Base-by-base conservation (phyloP, 2,329 filamentous ascomycete species). In the Plenodomus tracheiphilus region DNA sequence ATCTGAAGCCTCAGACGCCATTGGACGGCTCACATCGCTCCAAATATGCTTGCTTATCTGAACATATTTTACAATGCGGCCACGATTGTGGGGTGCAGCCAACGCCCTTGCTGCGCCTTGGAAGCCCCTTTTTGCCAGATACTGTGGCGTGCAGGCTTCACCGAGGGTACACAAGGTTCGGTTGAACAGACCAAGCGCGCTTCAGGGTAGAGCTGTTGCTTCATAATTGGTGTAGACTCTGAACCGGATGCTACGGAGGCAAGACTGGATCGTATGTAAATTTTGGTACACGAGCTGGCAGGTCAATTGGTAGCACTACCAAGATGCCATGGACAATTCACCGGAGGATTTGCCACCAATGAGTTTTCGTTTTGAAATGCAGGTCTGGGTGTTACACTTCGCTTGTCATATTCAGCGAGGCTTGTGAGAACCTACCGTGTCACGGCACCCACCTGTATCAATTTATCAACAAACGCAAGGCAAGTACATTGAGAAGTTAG, bases 151-250 rank as follows among this genome's bases (percentile, higher is more conserved):
- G 51, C 56, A 32, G 51, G 48, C 41, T 36, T 37, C 39, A 47
- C 34, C 53, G 46, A 40, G 36, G 39, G 36, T 37, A 43, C 44
- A 58, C 47, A 41, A 41, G 41, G 41, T 51, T 43, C 53, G 60
- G 49, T 47, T 50, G 53, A 53, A 22, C 43, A 39, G 40, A 58
- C 43, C 45, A 58, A 56, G 56, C 41, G 49, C 41, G 40, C 28
- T 39, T 39, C 39, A 46, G 42, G 38, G 6, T 32, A 39, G 35
- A 11, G 28, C 36, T 19, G 5, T 25, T 20, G 35, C 19, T 21
- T 32, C 11, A 7, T 25, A 6, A 36, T 40, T 36, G 21, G 40
- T 22, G n/a, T 21, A 30, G 17, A 19, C 15, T 4, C 34, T 20
- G 25, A 5, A 16, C 36, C 18, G 9, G 22, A 30, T 15, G 25